These are phyloP conservation scores for Capsaspora owczarzaki DNA, from an alignment of 78 protist genomes.

Conservation along the genomic window DNA sequence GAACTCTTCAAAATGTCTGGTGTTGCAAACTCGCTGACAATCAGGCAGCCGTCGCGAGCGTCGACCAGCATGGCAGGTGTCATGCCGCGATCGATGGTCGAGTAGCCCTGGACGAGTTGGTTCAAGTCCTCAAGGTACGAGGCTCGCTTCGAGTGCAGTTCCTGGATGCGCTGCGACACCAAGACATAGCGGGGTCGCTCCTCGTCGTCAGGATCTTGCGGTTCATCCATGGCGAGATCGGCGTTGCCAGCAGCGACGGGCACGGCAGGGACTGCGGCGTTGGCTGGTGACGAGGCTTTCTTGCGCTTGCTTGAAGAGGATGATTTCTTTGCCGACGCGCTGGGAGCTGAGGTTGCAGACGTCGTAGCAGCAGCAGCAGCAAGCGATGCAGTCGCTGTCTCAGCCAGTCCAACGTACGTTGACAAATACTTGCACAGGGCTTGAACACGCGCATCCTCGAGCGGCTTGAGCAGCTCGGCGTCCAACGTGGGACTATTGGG, in stretches of 20 bases:
- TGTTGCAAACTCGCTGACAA: too few relatives aligned
- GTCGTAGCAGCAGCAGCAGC: background rate
- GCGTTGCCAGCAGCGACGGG: background rate
- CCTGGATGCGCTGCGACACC: background rate
- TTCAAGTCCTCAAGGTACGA: too few relatives aligned
- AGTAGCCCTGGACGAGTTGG: too few relatives aligned
- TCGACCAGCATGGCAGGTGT: too few relatives aligned
- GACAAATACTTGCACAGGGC: background rate
- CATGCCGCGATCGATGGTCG: too few relatives aligned
- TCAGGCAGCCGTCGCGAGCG: too few relatives aligned
- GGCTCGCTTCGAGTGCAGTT: too few relatives aligned
- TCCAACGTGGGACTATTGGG: background rate
- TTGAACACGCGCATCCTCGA: background rate
- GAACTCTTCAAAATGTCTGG: too few relatives aligned
- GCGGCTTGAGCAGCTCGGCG: background rate
- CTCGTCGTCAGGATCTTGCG: background rate
- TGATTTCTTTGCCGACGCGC: background rate
- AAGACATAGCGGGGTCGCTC: background rate
- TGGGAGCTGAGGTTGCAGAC: background rate
- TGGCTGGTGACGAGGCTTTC: too few relatives aligned
- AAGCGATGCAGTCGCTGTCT: background rate
- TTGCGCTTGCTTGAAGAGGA: background rate
- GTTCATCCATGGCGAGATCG: background rate
- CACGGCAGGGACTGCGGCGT: too few relatives aligned
- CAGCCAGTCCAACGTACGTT: background rate